A percentile compares a stretch with the other conserved stretches of the same genome.
Evolutionary conservation across 441 rosid genomes (phyloP).

Genomic region (Macaranga tanarius): DNA sequence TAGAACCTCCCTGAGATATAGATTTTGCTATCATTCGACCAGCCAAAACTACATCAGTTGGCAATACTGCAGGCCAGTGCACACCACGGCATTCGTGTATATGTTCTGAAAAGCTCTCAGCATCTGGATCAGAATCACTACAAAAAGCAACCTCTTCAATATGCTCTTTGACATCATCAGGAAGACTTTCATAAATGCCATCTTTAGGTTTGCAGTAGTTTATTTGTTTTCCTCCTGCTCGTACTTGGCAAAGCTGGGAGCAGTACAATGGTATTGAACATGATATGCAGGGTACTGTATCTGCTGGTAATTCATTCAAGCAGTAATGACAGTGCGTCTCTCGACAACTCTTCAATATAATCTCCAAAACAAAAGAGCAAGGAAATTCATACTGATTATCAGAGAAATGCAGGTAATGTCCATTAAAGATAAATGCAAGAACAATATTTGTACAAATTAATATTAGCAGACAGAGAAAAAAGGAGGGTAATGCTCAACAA

Average conservation of each 20-base stretch:
- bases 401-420: constrained; percentile 6
- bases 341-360: constrained; percentile 61
- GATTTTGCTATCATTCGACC: constrained; percentile 64
- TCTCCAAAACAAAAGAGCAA: constrained; percentile 35
- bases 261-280: constrained; percentile 79
- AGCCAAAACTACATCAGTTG: constrained; percentile 74
- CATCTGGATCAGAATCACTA: constrained; percentile 24
- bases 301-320: constrained; percentile 70
- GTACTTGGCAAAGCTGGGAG: constrained; percentile 64
- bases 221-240: constrained; percentile 49
- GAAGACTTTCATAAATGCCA: constrained; percentile 25
- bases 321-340: constrained; percentile 85
- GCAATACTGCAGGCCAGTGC: constrained; percentile 79
- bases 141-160: constrained; percentile 38
- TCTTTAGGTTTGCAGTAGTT: constrained; percentile 26
- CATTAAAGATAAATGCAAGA: neutral
- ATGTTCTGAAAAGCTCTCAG: constrained; percentile 59
- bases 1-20: constrained; percentile 37
- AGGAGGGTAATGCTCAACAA: neutral
- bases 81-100: constrained; percentile 78
- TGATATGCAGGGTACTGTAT: constrained; percentile 63
- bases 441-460: neutral
- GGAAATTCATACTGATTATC: constrained; percentile 15
- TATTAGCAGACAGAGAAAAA: neutral
- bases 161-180: constrained; percentile 41